Evolutionary conservation across 305 asterid species (phyloP).

Genomic region (Ajuga reptans): DNA sequence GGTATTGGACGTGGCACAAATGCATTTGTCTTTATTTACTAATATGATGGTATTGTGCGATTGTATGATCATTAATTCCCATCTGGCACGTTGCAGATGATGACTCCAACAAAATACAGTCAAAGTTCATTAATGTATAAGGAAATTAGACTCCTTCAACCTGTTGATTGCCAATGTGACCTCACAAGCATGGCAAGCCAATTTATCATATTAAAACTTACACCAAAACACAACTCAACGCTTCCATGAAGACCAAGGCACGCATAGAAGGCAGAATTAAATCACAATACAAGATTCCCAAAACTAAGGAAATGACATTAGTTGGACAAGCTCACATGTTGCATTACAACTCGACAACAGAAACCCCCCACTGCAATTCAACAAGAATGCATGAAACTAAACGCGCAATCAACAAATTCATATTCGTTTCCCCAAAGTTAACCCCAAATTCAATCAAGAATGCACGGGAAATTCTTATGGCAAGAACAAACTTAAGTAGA

Average conservation of each 20-base stretch:
- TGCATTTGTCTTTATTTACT: conserved; percentile 15
- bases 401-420: conserved; percentile 22
- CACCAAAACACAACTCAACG: conserved; percentile 14
- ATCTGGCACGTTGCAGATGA: not conserved
- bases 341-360: conserved; percentile 18
- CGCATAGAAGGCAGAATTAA: conserved; percentile 13
- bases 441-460: conserved; percentile 25
- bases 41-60: not conserved
- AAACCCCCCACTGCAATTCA: conserved; percentile 27
- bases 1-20: not conserved
- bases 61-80: conserved; percentile 3
- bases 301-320: conserved; percentile 18
- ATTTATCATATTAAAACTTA: conserved; percentile 1
- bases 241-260: conserved; percentile 16
- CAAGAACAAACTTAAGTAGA: conserved; percentile 30
- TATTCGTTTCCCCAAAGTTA: conserved; percentile 28
- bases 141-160: not conserved
- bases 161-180: not conserved
- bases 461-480: conserved; percentile 41
- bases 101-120: conserved; percentile 15
- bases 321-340: conserved; percentile 21
- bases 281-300: conserved; percentile 22
- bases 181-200: not conserved
- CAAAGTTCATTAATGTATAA: not conserved
- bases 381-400: conserved; percentile 35